phyloP scores from a whole-genome alignment of 768 basidiomycete genomes.

The Russula dissimulans region DNA sequence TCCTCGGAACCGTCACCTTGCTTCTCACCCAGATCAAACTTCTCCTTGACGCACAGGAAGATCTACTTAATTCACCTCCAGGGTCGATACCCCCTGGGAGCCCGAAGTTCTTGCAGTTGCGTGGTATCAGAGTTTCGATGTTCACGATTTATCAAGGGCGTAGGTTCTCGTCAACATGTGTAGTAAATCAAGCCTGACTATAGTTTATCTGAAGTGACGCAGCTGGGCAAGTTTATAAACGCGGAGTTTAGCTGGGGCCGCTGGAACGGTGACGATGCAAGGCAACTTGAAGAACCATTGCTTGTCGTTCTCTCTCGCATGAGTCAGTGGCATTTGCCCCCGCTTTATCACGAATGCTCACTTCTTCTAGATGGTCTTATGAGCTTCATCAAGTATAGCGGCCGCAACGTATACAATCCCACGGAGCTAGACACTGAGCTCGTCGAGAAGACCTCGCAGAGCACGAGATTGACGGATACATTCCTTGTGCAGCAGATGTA shows the following conservation, averaged over 20 bases:
- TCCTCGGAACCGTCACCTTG: slow-evolving; percentile 25
- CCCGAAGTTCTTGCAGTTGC: slow-evolving; percentile 21
- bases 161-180: slow-evolving; percentile 17
- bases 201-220: slow-evolving; percentile 24
- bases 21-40: slow-evolving; percentile 26
- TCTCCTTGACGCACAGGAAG: slow-evolving; percentile 29
- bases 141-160: slow-evolving; percentile 25
- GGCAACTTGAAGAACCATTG: slow-evolving; percentile 30
- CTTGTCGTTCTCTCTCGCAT: slow-evolving; percentile 29
- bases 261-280: slow-evolving; percentile 38
- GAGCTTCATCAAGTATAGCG: slow-evolving; percentile 26
- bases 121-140: slow-evolving; percentile 19
- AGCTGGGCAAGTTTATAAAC: slow-evolving; percentile 30
- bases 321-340: slow-evolving; percentile 22
- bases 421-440: slow-evolving; percentile 3
- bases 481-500: slow-evolving; percentile 30
- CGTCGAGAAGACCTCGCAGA: slow-evolving; percentile 6
- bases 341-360: background rate
- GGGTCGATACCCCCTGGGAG: slow-evolving; percentile 21
- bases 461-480: slow-evolving; percentile 26
- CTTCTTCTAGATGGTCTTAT: slow-evolving; percentile 28
- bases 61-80: slow-evolving; percentile 21
- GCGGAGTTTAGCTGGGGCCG: slow-evolving; percentile 38
- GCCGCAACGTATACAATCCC: slow-evolving; percentile 12
- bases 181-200: background rate